phyloP scores from a whole-genome alignment of 1,284 basidiomycete genomes.

The Cutaneotrichosporon cyanovorans region DNA sequence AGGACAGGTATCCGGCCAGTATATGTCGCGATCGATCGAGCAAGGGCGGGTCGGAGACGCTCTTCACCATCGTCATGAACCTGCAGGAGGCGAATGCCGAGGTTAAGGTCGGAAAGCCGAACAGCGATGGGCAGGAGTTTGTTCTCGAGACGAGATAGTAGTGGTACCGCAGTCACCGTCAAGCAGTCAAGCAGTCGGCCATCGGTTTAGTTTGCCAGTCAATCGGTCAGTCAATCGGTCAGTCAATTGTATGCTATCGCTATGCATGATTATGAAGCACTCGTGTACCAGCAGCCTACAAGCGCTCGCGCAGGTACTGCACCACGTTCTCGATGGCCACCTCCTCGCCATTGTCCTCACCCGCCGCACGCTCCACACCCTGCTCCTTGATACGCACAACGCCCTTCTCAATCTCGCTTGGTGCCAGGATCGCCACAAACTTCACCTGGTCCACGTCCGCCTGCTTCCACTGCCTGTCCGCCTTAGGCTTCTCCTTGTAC shows the following conservation, averaged over 20 bases:
- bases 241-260: no score
- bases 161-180: no score
- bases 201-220: no score
- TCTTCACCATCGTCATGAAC: constrained; percentile 18
- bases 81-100: constrained; percentile 1
- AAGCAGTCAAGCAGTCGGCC: no score
- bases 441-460: constrained; percentile 89
- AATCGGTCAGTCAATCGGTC: no score
- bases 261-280: neutral
- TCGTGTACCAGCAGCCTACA: neutral
- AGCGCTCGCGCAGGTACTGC: constrained; percentile 52
- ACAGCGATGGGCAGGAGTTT: constrained; percentile 2
- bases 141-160: constrained; percentile 1
- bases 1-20: constrained; percentile 6
- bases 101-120: constrained; percentile 14
- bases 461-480: constrained; percentile 74
- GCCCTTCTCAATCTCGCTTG: constrained; percentile 74
- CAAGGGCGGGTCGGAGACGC: constrained; percentile 5
- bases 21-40: constrained; percentile 11
- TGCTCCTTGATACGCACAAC: constrained; percentile 89
- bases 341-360: constrained; percentile 58
- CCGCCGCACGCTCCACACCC: constrained; percentile 59
- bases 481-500: constrained; percentile 86
- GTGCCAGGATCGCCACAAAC: constrained; percentile 83
- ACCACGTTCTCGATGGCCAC: constrained; percentile 64